Percentiles rank a stretch among this genome's conserved stretches.
Evolutionary conservation across 2,329 filamentous ascomycete genomes (phyloP).

Genomic region (Didymella segeticola): DNA sequence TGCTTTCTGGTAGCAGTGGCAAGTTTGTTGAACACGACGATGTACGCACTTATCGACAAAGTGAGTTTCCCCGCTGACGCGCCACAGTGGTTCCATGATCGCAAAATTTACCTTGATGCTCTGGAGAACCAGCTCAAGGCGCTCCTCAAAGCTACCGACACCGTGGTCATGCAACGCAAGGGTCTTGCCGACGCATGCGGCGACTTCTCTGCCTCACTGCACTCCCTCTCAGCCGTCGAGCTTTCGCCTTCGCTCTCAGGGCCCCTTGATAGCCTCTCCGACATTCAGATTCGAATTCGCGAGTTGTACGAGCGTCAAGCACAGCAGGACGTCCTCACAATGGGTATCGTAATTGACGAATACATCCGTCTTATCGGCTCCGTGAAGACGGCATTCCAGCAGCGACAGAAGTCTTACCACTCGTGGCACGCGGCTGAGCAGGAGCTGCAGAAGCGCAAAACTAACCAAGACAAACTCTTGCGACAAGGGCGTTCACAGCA

Average conservation of each 20-base stretch:
- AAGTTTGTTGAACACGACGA: constrained; percentile 99
- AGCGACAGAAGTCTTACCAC: constrained; percentile 95
- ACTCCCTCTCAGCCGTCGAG: constrained; percentile 90
- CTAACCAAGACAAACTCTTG: constrained; percentile 91
- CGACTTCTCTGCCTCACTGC: constrained; percentile 92
- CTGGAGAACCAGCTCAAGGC: constrained; percentile 90
- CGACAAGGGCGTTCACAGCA: constrained; percentile 95
- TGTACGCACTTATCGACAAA: constrained; percentile 58
- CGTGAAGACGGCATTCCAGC: constrained; percentile 89
- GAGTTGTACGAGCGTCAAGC: constrained; percentile 97
- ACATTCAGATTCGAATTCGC: constrained; percentile 89
- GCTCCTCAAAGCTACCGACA: constrained; percentile 91
- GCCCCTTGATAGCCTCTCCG: constrained; percentile 88
- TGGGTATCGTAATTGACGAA: constrained; percentile 97
- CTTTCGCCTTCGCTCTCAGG: constrained; percentile 86
- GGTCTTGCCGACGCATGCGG: constrained; percentile 90
- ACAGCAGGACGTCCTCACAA: constrained; percentile 92
- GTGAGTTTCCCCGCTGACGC: constrained; percentile 16
- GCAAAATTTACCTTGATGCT: constrained; percentile 91
- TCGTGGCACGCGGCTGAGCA: constrained; percentile 91
- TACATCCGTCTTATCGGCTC: constrained; percentile 96
- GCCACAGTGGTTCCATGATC: constrained; percentile 92
- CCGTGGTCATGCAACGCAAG: constrained; percentile 89
- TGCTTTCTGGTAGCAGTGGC: constrained; percentile 73
- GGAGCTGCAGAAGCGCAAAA: constrained; percentile 87